These are phyloP conservation scores for Myriosclerotinia curreyana DNA, from an alignment of 2,329 filamentous ascomycete species.

Conservation along the genomic window DNA sequence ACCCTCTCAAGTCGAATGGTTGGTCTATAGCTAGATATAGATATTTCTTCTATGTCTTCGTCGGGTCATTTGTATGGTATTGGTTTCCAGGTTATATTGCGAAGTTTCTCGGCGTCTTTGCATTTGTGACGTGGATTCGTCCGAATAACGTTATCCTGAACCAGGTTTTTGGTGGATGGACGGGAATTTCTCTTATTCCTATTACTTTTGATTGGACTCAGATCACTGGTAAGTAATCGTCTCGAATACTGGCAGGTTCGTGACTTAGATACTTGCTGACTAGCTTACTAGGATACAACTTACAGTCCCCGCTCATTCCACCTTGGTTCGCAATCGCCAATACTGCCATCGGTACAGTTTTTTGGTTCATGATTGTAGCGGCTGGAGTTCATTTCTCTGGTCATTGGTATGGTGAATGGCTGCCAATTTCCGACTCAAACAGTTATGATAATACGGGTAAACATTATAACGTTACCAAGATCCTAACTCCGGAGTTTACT, in stretches of 20 bases:
- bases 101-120: constrained; percentile 67
- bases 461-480: constrained; percentile 56
- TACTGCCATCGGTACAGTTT: constrained; percentile 63
- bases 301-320: constrained; percentile 54
- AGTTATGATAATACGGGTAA: constrained; percentile 63
- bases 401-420: constrained; percentile 62
- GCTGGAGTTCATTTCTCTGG: constrained; percentile 63
- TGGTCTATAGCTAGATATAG: constrained; percentile 47
- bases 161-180: constrained; percentile 66
- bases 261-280: constrained; percentile 34
- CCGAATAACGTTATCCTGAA: constrained; percentile 67
- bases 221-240: constrained; percentile 34
- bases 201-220: constrained; percentile 61
- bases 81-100: constrained; percentile 60
- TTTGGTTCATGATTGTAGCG: constrained; percentile 60
- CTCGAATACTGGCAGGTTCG: constrained; percentile 43
- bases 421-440: constrained; percentile 59
- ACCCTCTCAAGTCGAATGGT: constrained; percentile 46
- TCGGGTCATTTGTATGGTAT: constrained; percentile 50
- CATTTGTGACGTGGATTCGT: constrained; percentile 68
- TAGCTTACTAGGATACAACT: neutral
- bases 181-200: constrained; percentile 65
- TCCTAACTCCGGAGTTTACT: constrained; percentile 66
- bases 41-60: constrained; percentile 42
- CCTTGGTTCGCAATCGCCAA: constrained; percentile 72